Evolutionary conservation across 352 stramenopile species (phyloP), one percentile per base, ranked within the genome.

Genomic region (Discostella stelligera): DNA sequence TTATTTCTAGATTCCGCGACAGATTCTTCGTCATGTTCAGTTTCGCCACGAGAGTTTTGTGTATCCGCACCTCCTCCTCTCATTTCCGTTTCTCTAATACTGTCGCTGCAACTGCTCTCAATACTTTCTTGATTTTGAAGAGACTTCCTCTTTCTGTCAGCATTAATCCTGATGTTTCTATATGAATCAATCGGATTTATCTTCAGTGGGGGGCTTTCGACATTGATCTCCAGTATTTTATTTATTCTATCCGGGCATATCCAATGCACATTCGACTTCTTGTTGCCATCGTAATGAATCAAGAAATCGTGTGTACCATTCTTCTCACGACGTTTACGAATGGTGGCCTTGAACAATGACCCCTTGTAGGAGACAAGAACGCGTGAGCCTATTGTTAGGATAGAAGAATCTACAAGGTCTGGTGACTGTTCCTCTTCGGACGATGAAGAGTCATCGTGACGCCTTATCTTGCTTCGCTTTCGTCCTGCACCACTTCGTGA

Each of bases 261-360:
- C 81, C 81, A 88, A 66, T 83, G 73, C 4, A 88, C 69, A 58
- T 83, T 85, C 1, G 77, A 79, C 52, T 73, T 88, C 55, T 85
- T 88, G 44, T 85, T 88, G 5, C 81, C 81, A 73, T 88, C 81
- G 56, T 85, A 88, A 71, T 88, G 81, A 48, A 88, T 88, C 4
- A 83, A 65, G 58, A 82, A 85, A 55, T 83, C 66, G 18, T 84
- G 56, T 8, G 25, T 70, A 3, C 58, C 59, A 39, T 78, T 71
- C 49, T 85, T 85, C 48, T 81, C 37, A 6, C 80, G 62, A n/a
- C 69, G 65, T 66, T 78, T 83, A 1, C 74, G 65, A 50, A 88
- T 77, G 3, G 77, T 88, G 14, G 81, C 68, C 66, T 88, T 83
- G 70, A 81, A 88, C 6, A 84, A 37, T 11, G 63, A 63, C 32